Base-by-base conservation (phyloP, 768 basidiomycete species). In the Tephrocybe sp. region DNA sequence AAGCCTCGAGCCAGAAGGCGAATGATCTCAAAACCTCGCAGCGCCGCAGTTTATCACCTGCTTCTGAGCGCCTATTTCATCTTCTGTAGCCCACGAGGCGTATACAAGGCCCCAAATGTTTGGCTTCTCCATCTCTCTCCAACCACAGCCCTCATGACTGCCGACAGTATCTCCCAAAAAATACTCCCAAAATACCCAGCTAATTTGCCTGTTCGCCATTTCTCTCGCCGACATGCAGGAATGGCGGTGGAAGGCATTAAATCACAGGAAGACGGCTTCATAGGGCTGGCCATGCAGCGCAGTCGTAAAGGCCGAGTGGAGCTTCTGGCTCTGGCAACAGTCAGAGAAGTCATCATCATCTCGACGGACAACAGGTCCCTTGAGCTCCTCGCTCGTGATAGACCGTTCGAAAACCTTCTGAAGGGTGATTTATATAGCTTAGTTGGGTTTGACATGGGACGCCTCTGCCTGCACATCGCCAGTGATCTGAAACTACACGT, bases 401-500 rank as follows among this genome's bases (percentile, higher is more conserved):
- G 48, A 11, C 26, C 47, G 9, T 58, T 62, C 27, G 32, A 51
- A 34, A 34, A 46, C 25, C 51, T 64, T 21, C 62, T 65, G 41
- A 11, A 34, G 39, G 60, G 56, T 31, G 26, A n/a, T 26, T 19
- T n/a, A n/a, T 35, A 44, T 32, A 31, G 31, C 5, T 34, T 75
- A 3, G 67, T 67, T 7, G 72, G 67, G 1, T 74, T 78, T 46
- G 62, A 61, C 5, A 64, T 76, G 67, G 66, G 65, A 0, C 62
- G 63, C 9, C 48, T 68, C 5, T 73, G 69, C 0, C 31, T 75
- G 15, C 62, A 67, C 7, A 48, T 74, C 6, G 53, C 61, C 21
- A 50, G 60, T 19, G 60, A 67, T 25, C 49, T 63, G 11, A 52
- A 61, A 2, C 40, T 58, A 6, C 66, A 56, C 24, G 56, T 74